A percentile compares a stretch with the other conserved stretches of the same genome.
phyloP scores from a whole-genome alignment of 2,329 filamentous ascomycete species.

The Penicillium sp. region DNA sequence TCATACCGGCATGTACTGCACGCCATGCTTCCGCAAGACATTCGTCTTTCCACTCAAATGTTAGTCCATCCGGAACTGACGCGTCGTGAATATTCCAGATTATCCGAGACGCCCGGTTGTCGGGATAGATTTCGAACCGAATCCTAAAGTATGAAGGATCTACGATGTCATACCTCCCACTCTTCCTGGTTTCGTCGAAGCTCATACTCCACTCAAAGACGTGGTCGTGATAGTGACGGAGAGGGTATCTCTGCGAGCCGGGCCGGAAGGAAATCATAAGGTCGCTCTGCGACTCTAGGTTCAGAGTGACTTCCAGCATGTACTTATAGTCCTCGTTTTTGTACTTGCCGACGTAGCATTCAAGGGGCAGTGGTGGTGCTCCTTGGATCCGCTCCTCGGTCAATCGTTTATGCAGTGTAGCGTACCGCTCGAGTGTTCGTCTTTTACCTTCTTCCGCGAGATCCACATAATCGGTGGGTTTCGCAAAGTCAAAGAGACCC shows the following conservation, averaged over 20 bases:
- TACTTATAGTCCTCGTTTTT: background rate
- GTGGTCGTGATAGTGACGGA: slow-evolving; percentile 2
- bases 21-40: background rate
- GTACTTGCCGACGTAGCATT: slow-evolving; percentile 3
- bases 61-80: background rate
- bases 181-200: background rate
- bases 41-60: background rate
- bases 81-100: background rate
- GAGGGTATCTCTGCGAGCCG: background rate
- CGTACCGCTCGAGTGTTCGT: background rate
- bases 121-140: background rate
- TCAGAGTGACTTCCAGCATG: background rate
- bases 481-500: background rate
- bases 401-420: background rate
- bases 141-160: slow-evolving; percentile 2
- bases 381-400: background rate
- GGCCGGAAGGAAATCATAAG: background rate
- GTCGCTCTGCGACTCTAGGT: background rate
- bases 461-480: background rate
- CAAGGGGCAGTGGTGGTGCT: background rate
- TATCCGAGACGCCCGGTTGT: background rate
- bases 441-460: background rate
- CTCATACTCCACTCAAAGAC: slow-evolving; percentile 5
- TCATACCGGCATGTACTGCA: background rate
- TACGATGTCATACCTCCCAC: background rate